Evolutionary conservation across 371 early-diverging fungal genomes (phyloP).

Genomic region (Fennellomyces sp.): DNA sequence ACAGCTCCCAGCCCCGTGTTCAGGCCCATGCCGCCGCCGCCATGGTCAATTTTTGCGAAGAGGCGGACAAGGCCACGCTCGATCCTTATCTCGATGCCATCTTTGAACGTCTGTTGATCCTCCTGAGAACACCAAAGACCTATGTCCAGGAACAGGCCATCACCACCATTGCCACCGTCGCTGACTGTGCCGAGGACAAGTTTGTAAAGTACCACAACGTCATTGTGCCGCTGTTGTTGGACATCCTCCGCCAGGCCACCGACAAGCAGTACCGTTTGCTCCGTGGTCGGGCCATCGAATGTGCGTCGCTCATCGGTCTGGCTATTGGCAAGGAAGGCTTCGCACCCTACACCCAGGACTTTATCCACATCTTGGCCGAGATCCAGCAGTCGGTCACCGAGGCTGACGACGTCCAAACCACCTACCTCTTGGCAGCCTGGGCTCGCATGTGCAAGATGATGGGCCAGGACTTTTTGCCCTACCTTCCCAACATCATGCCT

Average conservation of each 20-base stretch:
- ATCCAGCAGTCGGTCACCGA: slow-evolving; percentile 84
- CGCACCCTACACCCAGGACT: slow-evolving; percentile 73
- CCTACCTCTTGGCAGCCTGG: slow-evolving; percentile 95
- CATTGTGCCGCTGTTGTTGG: slow-evolving; percentile 94
- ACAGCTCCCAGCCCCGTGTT: slow-evolving; percentile 76
- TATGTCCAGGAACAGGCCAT: slow-evolving; percentile 98
- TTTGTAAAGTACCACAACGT: slow-evolving; percentile 87
- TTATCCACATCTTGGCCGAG: slow-evolving; percentile 79
- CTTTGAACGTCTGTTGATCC: slow-evolving; percentile 81
- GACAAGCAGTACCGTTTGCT: slow-evolving; percentile 86
- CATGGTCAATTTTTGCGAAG: slow-evolving; percentile 95
- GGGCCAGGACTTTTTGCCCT: slow-evolving; percentile 92
- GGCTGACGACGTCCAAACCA: slow-evolving; percentile 88
- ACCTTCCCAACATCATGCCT: slow-evolving; percentile 90
- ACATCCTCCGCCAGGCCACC: slow-evolving; percentile 81
- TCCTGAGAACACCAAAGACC: slow-evolving; percentile 79
- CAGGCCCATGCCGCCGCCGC: slow-evolving; percentile 97
- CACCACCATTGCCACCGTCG: slow-evolving; percentile 97
- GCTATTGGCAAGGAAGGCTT: slow-evolving; percentile 93
- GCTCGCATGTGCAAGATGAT: slow-evolving; percentile 95
- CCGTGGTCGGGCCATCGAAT: slow-evolving; percentile 96
- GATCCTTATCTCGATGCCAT: slow-evolving; percentile 89
- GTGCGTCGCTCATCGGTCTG: slow-evolving; percentile 87
- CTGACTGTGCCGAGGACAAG: slow-evolving; percentile 88
- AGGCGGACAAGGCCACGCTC: slow-evolving; percentile 74